Conservation (phyloP, 768 basidiomycete genomes). For the Lactarius pseudohatsudake region DNA sequence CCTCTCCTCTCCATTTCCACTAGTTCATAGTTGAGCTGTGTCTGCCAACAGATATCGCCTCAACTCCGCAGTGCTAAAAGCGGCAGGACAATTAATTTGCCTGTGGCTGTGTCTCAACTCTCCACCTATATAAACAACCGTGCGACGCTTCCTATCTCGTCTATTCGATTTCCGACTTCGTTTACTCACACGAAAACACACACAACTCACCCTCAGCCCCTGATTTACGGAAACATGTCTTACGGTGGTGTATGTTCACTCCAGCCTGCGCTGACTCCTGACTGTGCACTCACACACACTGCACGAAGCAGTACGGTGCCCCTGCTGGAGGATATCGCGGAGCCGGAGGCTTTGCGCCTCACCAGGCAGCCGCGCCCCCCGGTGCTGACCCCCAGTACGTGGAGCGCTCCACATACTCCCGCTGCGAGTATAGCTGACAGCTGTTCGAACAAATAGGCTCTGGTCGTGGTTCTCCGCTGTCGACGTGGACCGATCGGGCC, state of each 20-base stretch:
- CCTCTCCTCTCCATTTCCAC: background rate
- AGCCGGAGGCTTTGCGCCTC: slow-evolving; percentile 37
- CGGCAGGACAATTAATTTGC: background rate
- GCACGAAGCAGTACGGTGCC: background rate
- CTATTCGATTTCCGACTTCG: background rate
- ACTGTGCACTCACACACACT: background rate
- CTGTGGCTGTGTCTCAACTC: slow-evolving; percentile 2
- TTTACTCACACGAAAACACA: background rate
- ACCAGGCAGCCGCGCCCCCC: slow-evolving; percentile 51
- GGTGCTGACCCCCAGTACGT: slow-evolving; percentile 78
- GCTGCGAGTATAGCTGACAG: background rate
- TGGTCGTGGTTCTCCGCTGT: slow-evolving; percentile 75
- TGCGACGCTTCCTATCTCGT: background rate
- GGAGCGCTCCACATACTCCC: background rate
- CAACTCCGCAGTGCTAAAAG: background rate
- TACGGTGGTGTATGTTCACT: slow-evolving; percentile 22
- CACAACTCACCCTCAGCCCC: background rate
- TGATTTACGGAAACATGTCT: slow-evolving; percentile 15
- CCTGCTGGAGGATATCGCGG: slow-evolving; percentile 31
- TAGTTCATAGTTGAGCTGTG: background rate
- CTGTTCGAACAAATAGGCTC: slow-evolving; percentile 43
- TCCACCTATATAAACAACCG: background rate
- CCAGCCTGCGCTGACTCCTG: too few species aligned
- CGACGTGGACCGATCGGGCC: slow-evolving; percentile 66
- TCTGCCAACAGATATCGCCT: background rate